These are phyloP conservation scores for Russula emetica DNA, from an alignment of 768 basidiomycete species.

Conservation along the genomic window DNA sequence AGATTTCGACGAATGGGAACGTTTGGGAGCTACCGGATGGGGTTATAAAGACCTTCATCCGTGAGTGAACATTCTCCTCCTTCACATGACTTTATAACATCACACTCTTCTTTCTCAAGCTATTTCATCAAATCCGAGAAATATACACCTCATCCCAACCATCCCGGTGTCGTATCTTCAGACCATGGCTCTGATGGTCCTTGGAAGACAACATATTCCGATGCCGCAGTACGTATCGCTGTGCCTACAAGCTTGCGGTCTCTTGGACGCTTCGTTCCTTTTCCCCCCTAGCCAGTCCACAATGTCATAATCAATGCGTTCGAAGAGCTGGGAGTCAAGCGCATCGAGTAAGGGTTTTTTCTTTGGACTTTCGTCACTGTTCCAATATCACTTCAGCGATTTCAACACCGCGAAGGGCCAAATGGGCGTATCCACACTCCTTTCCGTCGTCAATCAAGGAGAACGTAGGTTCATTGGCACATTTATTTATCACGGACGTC, in stretches of 20 bases:
- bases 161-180: conserved; percentile 10
- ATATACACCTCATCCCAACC: conserved; percentile 15
- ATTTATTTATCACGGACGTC: not conserved
- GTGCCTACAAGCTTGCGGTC: not conserved
- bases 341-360: conserved; percentile 8
- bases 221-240: not conserved
- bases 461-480: conserved; percentile 4
- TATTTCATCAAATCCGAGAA: conserved; percentile 26
- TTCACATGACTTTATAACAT: not conserved
- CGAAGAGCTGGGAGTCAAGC: conserved; percentile 23
- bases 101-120: not conserved
- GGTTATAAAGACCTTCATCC: conserved; percentile 28
- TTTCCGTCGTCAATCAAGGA: conserved; percentile 17
- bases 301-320: conserved; percentile 15
- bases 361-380: not conserved
- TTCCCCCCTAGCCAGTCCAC: conserved; percentile 16
- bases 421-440: conserved; percentile 21
- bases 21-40: conserved; percentile 29
- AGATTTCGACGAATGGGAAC: conserved; percentile 30
- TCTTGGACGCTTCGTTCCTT: not conserved
- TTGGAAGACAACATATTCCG: conserved; percentile 17
- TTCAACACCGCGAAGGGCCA: conserved; percentile 23
- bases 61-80: conserved; percentile 1
- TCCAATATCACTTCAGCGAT: conserved; percentile 11
- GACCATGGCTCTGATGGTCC: conserved; percentile 20